A percentile compares a stretch with the other conserved stretches of the same genome.
Evolutionary conservation across 495 filamentous ascomycete species (phyloP).

Genomic region (Haplographium delicatum): DNA sequence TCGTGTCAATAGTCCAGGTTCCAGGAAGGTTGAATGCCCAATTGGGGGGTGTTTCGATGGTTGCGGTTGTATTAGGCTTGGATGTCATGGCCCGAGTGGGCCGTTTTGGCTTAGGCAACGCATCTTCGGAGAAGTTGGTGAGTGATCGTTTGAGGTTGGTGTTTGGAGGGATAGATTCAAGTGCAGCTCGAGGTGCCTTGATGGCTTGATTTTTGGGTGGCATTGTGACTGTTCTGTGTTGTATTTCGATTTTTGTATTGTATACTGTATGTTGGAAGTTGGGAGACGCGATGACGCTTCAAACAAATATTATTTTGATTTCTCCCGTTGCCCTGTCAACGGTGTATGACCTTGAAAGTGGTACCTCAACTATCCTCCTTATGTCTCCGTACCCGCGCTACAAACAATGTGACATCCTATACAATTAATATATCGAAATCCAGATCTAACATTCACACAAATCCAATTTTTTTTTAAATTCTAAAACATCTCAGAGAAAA

Average conservation of each 20-base stretch:
- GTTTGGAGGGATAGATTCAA: background rate
- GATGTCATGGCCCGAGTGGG: background rate
- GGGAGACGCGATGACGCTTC: background rate
- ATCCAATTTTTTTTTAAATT: too few species aligned
- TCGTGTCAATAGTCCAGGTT: conserved; percentile 1
- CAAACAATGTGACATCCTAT: background rate
- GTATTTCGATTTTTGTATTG: conserved; percentile 1
- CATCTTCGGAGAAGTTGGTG: conserved; percentile 1
- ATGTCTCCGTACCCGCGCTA: background rate
- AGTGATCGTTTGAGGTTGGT: conserved; percentile 1
- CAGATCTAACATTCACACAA: too few species aligned
- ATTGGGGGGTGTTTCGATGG: conserved; percentile 7
- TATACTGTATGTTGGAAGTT: conserved; percentile 1
- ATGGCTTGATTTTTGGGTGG: background rate
- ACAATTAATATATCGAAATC: background rate
- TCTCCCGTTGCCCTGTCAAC: conserved; percentile 1
- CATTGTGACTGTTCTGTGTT: conserved; percentile 1
- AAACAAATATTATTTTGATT: background rate
- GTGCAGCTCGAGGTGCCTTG: background rate
- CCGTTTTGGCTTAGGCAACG: background rate
- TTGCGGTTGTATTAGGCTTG: background rate
- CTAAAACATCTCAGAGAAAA: too few species aligned
- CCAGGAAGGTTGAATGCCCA: conserved; percentile 1
- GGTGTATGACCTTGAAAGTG: background rate
- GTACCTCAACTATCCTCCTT: background rate